Evolutionary conservation across 2,329 filamentous ascomycete species (phyloP).

Genomic region (Fusarium transvaalense): DNA sequence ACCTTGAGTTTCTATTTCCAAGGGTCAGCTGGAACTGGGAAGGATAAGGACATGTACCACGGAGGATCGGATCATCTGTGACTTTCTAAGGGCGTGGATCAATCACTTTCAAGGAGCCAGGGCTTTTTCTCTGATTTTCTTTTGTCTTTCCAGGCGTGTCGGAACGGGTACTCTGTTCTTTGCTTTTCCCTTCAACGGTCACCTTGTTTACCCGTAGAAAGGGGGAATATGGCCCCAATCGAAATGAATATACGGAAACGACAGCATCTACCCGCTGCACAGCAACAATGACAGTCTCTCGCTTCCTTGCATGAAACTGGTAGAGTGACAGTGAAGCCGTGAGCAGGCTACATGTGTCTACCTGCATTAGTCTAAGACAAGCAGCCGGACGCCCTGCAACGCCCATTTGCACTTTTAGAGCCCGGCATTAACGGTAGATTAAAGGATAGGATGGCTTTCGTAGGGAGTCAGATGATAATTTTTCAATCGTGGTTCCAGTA

Average conservation of each 20-base stretch:
- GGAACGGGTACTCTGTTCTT: not conserved
- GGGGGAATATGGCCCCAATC: not conserved
- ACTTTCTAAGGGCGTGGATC: not conserved
- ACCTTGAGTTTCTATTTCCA: not conserved
- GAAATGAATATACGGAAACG: not conserved
- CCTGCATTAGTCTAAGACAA: slow-evolving; percentile 21
- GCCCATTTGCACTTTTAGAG: slow-evolving; percentile 6
- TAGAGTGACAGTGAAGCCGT: not conserved
- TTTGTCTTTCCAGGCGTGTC: not conserved
- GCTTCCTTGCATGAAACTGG: slow-evolving; percentile 1
- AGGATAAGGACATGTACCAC: not conserved
- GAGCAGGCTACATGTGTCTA: not conserved
- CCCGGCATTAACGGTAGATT: not conserved
- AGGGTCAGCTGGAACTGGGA: not conserved
- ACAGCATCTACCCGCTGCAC: not conserved
- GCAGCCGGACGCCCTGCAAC: not conserved
- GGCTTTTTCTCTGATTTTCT: not conserved
- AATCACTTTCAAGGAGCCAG: not conserved
- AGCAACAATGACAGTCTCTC: not conserved
- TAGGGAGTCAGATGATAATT: not conserved
- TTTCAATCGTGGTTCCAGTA: not conserved
- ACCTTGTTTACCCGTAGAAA: not conserved
- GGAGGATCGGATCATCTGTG: slow-evolving; percentile 3
- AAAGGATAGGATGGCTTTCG: not conserved
- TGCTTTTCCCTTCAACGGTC: slow-evolving; percentile 2